phyloP scores from a whole-genome alignment of 2,329 filamentous ascomycete genomes.

The Botrytis byssoidea region DNA sequence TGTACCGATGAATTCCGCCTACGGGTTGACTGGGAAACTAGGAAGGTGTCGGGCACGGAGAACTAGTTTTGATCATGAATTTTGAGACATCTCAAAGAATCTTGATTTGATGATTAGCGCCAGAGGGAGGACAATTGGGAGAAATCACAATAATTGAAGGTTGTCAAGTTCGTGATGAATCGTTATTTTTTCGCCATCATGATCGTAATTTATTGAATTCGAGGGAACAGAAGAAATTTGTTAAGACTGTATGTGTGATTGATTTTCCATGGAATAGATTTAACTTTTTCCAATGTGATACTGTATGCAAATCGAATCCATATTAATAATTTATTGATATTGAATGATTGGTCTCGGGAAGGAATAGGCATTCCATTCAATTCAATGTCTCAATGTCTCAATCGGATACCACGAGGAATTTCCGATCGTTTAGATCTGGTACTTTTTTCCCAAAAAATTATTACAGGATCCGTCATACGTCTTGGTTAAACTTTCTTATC shows the following conservation, averaged over 20 bases:
- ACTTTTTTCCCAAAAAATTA: not conserved
- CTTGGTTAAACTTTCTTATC: not conserved
- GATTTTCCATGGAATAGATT: not conserved
- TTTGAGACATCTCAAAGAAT: not conserved
- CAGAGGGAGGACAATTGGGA: not conserved
- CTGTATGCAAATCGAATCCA: not conserved
- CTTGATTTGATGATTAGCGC: not conserved
- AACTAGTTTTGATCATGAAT: not conserved
- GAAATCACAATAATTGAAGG: not conserved
- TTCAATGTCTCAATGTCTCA: slow-evolving; percentile 1
- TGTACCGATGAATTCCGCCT: not conserved
- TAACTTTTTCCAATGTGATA: not conserved
- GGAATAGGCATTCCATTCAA: not conserved
- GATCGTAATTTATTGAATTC: not conserved
- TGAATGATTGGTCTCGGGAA: slow-evolving; percentile 11
- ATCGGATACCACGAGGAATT: slow-evolving; percentile 8
- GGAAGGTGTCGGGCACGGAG: not conserved
- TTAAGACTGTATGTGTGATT: not conserved
- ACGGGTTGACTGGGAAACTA: not conserved
- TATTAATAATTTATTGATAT: not conserved
- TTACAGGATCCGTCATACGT: not conserved
- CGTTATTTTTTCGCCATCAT: not conserved
- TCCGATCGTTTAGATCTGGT: not conserved
- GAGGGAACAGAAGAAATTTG: not conserved
- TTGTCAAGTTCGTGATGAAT: not conserved